Evolutionary conservation across 1,139 yeast species (phyloP), one percentile per base, ranked within the genome.

Genomic region (Geotrichum australiense): DNA sequence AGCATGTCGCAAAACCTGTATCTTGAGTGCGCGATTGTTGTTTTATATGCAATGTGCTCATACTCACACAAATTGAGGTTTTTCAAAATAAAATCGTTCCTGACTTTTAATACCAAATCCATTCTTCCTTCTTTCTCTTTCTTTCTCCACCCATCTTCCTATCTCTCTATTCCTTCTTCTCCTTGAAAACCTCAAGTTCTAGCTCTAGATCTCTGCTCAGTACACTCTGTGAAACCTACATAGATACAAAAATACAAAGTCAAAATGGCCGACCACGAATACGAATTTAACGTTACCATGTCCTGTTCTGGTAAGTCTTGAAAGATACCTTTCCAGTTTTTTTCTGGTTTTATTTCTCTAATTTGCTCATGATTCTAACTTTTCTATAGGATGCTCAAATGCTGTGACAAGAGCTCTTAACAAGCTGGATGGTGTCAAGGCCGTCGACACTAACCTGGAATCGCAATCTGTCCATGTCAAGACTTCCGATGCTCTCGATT

Each of bases 351-450:
- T 4, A 5, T 7, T 11, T 5, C 39, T 5, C 11, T 14, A 20
- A 26, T n/a, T 28, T 23, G 16, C 5, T 33, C n/a, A n/a, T n/a
- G n/a, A n/a, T n/a, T n/a, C n/a, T n/a, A n/a, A n/a, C n/a, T n/a
- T n/a, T 19, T 28, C 19, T 32, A 2, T 32, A 56, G 84, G 96
- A 23, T 91, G 98, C 65, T 82, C 94, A 15, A 77, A 74, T 45
- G 96, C 98, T 8, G 84, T 91, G 41, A 76, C 79, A 61, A 75
- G 87, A 55, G 97, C 79, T 0, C 72, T 91, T 46, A 71, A 69
- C 42, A 77, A 73, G 55, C 70, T 85, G 35, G 81, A 78, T 25
- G 96, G 94, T 3, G 93, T 89, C 39, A 71, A 79, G 45, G 33
- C 45, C 34, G 69, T 80, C 26, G 81, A 82, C 44, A 78, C 87